Evolutionary conservation across 2,329 filamentous ascomycete species (phyloP).

Genomic region (Ophiostoma ips): DNA sequence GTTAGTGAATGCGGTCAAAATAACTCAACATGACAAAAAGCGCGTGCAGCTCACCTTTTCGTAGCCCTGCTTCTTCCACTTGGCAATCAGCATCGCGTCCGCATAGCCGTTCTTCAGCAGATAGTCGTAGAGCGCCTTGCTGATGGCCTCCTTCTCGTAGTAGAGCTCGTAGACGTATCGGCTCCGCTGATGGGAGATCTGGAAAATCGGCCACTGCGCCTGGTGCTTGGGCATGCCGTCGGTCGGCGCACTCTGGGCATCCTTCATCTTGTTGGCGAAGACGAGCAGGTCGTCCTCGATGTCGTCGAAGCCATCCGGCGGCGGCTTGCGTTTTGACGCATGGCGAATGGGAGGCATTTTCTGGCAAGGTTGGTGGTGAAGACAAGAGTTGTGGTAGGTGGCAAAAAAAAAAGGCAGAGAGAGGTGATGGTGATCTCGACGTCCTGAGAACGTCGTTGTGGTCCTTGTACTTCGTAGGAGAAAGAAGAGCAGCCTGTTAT

Average conservation of each 20-base stretch:
- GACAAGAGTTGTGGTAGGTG: too few species aligned
- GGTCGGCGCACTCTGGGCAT: slow-evolving; percentile 79
- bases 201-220: slow-evolving; percentile 92
- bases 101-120: slow-evolving; percentile 93
- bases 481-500: too few species aligned
- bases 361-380: background rate
- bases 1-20: slow-evolving; percentile 1
- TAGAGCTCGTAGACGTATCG: slow-evolving; percentile 96
- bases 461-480: too few species aligned
- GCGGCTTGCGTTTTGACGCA: slow-evolving; percentile 63
- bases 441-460: too few species aligned
- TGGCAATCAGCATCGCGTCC: slow-evolving; percentile 88
- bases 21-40: background rate
- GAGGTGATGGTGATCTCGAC: too few species aligned
- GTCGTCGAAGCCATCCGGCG: slow-evolving; percentile 75
- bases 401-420: background rate
- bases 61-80: slow-evolving; percentile 99
- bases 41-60: slow-evolving; percentile 56
- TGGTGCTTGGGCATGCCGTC: slow-evolving; percentile 74
- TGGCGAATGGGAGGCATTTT: slow-evolving; percentile 66
- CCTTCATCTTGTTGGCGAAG: slow-evolving; percentile 85
- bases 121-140: slow-evolving; percentile 86
- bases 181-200: slow-evolving; percentile 83
- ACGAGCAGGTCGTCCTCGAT: slow-evolving; percentile 78
- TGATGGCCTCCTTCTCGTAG: slow-evolving; percentile 95